Evolutionary conservation across 2,329 filamentous ascomycete genomes (phyloP), one percentile per base, ranked within the genome.

Genomic region (Aspergillus tanneri): DNA sequence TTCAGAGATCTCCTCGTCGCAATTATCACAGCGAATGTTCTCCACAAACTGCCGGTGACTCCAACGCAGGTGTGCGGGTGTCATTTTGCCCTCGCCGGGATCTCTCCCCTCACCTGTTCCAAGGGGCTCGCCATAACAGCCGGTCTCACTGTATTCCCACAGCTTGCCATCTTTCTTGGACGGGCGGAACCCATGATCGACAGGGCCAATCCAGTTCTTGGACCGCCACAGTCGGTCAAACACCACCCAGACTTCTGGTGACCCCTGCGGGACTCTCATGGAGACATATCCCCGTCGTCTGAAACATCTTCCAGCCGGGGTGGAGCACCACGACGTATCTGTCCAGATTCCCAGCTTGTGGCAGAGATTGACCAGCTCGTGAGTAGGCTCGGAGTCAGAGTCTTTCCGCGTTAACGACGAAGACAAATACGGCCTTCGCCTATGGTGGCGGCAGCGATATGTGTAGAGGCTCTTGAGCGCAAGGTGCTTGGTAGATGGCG

Each of bases 401-500:
- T 83, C 80, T 56, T 78, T 72, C 43, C 80, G 73, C 32, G 73
- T 62, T 30, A 82, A 68, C 6, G 78, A 81, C 12, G 75, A 74
- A 3, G 79, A 76, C 3, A 83, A 72, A 60, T 83, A 83, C 8
- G 81, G 80, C 37, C 81, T 71, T 52, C 81, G 74, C 55, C 81
- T 74, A 59, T 83, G 80, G 59, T 83, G 81, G n/a, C 81, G 77
- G 56, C 80, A 83, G 48, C 81, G 77, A 62, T 83, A 84, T 2
- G 80, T 78, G 58, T 83, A 83, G 7, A 84, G 70, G 61, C 78
- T 82, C 64, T 78, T 81, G 47, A 84, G 71, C 5, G 78, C 78
- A 32, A 82, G 74, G 23, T 60, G 62, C 38, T 72, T 68, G 24
- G 62, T 67, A 16, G 59, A 51, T 5, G 61, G 56, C 7, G 62